Percentiles rank a stretch among this genome's conserved stretches.
Conservation (phyloP, 345 rosid species). For the Jatropha curcas region DNA sequence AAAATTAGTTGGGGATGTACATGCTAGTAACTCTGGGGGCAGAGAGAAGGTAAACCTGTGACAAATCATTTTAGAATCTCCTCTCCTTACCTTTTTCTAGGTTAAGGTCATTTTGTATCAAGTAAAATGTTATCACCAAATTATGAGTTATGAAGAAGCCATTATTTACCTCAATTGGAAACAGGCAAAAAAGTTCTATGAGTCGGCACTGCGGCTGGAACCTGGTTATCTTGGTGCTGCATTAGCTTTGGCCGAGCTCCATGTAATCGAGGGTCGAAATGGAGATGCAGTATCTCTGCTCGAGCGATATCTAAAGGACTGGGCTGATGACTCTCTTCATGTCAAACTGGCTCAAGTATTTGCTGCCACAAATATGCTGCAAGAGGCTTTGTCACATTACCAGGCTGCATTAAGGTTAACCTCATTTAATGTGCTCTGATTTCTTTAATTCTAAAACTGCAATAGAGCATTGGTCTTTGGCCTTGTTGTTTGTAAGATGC, state of each 20-base stretch:
- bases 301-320: constrained; percentile 92
- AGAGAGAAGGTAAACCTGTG: constrained; percentile 79
- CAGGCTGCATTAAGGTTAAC: constrained; percentile 85
- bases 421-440: neutral
- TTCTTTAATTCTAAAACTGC: constrained; percentile 13
- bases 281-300: constrained; percentile 93
- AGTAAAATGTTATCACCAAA: neutral
- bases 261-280: constrained; percentile 82
- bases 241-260: constrained; percentile 93
- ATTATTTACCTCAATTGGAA: constrained; percentile 14
- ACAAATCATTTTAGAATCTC: neutral
- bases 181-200: constrained; percentile 96
- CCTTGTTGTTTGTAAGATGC: neutral
- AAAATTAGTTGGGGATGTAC: constrained; percentile 97
- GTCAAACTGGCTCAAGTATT: constrained; percentile 96
- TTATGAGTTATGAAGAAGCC: constrained; percentile 11
- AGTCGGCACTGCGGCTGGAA: constrained; percentile 91
- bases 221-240: constrained; percentile 97
- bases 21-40: constrained; percentile 81
- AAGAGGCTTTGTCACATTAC: constrained; percentile 83
- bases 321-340: constrained; percentile 98
- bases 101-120: neutral
- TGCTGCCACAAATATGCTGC: constrained; percentile 81
- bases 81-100: neutral
- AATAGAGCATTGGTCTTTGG: neutral